Conservation (phyloP, 2,329 filamentous ascomycete genomes). For the Sclerotiophoma versabilis region DNA sequence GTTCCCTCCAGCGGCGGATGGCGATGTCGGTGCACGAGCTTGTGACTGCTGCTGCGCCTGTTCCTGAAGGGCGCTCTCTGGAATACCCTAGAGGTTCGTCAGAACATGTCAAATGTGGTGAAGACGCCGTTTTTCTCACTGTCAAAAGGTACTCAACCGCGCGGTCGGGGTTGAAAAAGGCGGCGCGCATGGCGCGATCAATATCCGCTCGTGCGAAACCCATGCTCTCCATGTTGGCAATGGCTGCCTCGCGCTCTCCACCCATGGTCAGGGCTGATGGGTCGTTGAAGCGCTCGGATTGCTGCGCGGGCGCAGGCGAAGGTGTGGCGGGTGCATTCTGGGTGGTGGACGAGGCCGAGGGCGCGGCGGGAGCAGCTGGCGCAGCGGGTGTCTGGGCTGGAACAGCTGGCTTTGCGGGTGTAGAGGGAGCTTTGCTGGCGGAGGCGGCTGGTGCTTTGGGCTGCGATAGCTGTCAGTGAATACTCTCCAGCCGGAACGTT, state of each 20-base stretch:
- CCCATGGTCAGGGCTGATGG: constrained; percentile 88
- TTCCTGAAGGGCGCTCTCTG: constrained; percentile 79
- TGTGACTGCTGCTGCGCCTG: constrained; percentile 56
- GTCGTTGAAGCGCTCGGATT: constrained; percentile 66
- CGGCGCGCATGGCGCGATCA: constrained; percentile 92
- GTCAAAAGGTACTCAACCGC: constrained; percentile 95
- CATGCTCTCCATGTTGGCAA: constrained; percentile 96
- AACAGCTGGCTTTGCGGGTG: constrained; percentile 57
- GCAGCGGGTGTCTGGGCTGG: constrained; percentile 59
- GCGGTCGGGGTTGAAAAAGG: constrained; percentile 95
- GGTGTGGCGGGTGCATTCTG: constrained; percentile 60
- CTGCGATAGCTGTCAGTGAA: constrained; percentile 53
- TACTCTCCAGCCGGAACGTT: background rate
- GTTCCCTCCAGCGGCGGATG: constrained; percentile 58
- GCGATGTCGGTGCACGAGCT: constrained; percentile 51
- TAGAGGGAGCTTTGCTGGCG: constrained; percentile 61
- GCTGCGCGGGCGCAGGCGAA: constrained; percentile 57
- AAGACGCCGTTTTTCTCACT: constrained; percentile 59
- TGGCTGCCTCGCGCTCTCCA: constrained; percentile 78
- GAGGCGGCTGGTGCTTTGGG: constrained; percentile 71
- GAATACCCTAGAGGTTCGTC: constrained; percentile 74
- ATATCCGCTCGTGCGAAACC: constrained; percentile 89
- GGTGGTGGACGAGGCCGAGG: constrained; percentile 53
- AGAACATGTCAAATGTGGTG: constrained; percentile 23
- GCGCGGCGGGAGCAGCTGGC: constrained; percentile 62